Conservation (phyloP, 345 rosid genomes). For the Syzygium oleosum region DNA sequence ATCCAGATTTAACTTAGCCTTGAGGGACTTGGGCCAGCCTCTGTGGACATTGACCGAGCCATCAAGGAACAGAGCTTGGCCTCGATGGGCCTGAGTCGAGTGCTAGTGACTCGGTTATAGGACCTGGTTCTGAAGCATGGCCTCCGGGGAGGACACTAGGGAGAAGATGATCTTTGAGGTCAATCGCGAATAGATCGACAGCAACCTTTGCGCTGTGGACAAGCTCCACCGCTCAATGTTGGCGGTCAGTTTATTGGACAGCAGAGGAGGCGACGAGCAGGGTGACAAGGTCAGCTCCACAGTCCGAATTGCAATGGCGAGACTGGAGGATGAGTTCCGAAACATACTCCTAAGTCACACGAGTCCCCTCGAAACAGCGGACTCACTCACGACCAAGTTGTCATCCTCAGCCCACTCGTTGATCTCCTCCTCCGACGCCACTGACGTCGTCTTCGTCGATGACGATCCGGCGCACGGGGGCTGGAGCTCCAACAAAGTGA, state of each 20-base stretch:
- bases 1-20: not conserved
- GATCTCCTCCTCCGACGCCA: conserved; percentile 2
- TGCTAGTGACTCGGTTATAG: not conserved
- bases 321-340: conserved; percentile 87
- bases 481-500: not conserved
- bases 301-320: conserved; percentile 92
- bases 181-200: conserved; percentile 61
- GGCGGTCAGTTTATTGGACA: conserved; percentile 21
- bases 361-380: conserved; percentile 42
- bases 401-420: conserved; percentile 12
- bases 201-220: conserved; percentile 63
- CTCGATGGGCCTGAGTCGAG: not conserved
- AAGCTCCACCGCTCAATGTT: conserved; percentile 56
- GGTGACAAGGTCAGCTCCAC: conserved; percentile 36
- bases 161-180: conserved; percentile 78
- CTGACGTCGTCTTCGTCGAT: not conserved
- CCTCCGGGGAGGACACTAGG: conserved; percentile 50
- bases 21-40: not conserved
- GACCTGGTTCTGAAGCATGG: conserved; percentile 4
- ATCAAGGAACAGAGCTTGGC: not conserved
- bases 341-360: conserved; percentile 52
- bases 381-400: conserved; percentile 18
- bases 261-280: not conserved
- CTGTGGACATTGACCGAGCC: fast-evolving
- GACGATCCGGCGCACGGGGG: not conserved